Base-by-base conservation (phyloP, 768 basidiomycete genomes). In the Lanmaoa rubissima region DNA sequence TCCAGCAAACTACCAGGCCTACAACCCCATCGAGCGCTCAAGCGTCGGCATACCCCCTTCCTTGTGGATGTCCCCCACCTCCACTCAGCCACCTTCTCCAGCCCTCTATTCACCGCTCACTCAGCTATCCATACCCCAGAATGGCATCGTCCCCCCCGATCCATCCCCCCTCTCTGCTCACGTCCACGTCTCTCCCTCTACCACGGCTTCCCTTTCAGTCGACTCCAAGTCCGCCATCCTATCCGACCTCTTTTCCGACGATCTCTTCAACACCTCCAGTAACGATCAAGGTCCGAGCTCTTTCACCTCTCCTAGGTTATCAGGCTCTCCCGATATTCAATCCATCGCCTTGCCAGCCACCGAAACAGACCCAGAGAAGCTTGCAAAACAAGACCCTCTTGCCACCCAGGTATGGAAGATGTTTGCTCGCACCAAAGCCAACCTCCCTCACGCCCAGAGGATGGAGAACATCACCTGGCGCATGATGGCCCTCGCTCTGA, bases 381-480 rank as follows among this genome's bases (percentile, higher is more conserved):
- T 92, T 26, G 87, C 88, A 10, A 86, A 81, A 67, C 88, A 94
- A 50, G 95, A 97, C 69, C 95, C 94, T 8, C 79, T 97, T 21
- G 94, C 94, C 1, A 90, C 95, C 1, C 94, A 98, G 74, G 90
- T 98, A 32, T 98, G 96, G 96, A 93, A 88, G 76, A 90, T 98
- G 83, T 98, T 92, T 67, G 86, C 93, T 36, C 85, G 90, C 58
- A 90, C 89, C 45, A 94, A 94, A 74, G 90, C 88, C n/a, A 82
- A 80, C 34, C 74, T 96, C 54, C 94, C 95, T 32, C 92, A 96
- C 68, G 92, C 90, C 0, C 92, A 94, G 73, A 78, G 95, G 67
- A 94, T 99, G 92, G 97, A 98, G 76, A 98, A 98, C 69, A 72
- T 98, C 53, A 97, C 95, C 1, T 98, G 96, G 96, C 77, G 97